These are phyloP conservation scores for Neckera pumila DNA, from an alignment of 225 moss, liverwort and hornwort species.

Conservation along the genomic window DNA sequence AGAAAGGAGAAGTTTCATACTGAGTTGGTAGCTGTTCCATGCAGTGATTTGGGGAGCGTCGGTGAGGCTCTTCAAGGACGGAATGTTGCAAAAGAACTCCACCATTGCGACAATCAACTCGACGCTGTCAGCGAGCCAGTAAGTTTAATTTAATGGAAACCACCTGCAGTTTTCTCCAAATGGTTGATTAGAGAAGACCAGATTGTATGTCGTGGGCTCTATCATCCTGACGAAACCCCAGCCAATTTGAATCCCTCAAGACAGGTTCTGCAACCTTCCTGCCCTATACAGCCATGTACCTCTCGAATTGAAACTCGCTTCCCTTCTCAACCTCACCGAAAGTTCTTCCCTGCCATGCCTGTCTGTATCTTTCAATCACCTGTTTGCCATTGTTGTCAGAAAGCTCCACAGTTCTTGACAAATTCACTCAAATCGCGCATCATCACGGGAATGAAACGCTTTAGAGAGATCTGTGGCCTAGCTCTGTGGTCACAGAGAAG, in stretches of 20 bases:
- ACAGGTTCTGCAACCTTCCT: background rate
- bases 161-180: background rate
- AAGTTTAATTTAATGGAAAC: background rate
- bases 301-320: background rate
- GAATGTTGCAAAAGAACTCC: constrained; percentile 38
- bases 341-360: background rate
- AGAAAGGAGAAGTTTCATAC: background rate
- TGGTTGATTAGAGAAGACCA: background rate
- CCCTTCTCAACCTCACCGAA: background rate
- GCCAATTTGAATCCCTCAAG: background rate
- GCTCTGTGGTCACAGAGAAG: background rate
- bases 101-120: constrained; percentile 13
- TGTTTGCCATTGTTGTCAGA: background rate
- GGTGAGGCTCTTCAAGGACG: constrained; percentile 19
- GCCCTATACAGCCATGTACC: background rate
- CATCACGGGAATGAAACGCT: background rate
- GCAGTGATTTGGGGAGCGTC: constrained; percentile 19
- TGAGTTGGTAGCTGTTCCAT: constrained; percentile 45
- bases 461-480: background rate
- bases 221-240: background rate
- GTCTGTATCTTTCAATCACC: background rate
- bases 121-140: background rate
- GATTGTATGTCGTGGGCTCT: background rate
- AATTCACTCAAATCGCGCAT: background rate
- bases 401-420: background rate